Evolutionary conservation across 2,329 filamentous ascomycete genomes (phyloP), one percentile per base, ranked within the genome.

Genomic region (Diaporthe aspalathi): DNA sequence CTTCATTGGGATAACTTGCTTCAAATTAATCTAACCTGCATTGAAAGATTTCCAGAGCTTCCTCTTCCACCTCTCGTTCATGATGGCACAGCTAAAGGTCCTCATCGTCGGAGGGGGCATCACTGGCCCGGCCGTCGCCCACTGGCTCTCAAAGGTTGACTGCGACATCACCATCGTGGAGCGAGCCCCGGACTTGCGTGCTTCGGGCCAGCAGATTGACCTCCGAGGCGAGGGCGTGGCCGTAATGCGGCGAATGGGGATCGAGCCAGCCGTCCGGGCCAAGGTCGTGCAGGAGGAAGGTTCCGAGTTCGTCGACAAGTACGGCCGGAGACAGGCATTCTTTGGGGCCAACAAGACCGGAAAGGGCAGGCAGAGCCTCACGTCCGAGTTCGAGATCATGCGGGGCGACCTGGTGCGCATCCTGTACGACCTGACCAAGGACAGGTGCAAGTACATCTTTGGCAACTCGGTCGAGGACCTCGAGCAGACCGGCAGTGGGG

Each of bases 321-420:
- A 77, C 0, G 83, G 84, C 68, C 77, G 75, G 0, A 67, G 75
- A 2, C 77, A 78, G 52, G 87, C 84, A n/a, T 78, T 77, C 5
- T 80, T 87, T 54, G 75, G 76, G 27, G 79, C 79, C 43, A 83
- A 84, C 73, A 79, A 80, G 63, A 78, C 83, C 0, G 84, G 83
- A 4, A 78, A 81, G 67, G 83, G 84, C 0, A 75, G 74, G 40
- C 85, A 87, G 75, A 79, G 78, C 11, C 77, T 88, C 32, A 87
- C 85, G 0, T 85, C 83, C 71, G 89, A 91, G 70, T 89, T 83
- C 72, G 89, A 91, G 79, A 86, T 91, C 62, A 86, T 91, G 83
- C 81, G 89, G 11, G 88, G 86, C 0, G 86, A 89, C 67, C 75
- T 91, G n/a, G 83, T 84, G 5, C 77, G 80, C 14, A 79, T 90